These are phyloP conservation scores for Elaeis guineensis DNA, from an alignment of 176 grass and related monocot genomes.

Conservation along the genomic window DNA sequence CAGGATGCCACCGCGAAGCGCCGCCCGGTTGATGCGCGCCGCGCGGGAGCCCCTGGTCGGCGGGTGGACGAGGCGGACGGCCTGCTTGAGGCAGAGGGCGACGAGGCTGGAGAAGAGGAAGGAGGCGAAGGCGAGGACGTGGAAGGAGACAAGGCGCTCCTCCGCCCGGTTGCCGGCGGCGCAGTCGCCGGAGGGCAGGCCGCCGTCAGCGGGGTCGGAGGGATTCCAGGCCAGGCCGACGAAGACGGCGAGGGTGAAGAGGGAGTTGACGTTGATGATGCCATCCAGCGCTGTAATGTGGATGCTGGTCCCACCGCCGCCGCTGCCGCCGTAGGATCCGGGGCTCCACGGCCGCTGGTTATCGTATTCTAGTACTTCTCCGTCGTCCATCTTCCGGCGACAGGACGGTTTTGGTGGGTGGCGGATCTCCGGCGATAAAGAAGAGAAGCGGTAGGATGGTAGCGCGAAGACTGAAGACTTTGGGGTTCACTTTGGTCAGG, in stretches of 20 bases:
- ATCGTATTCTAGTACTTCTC: too few relatives aligned
- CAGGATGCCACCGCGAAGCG: constrained; percentile 64
- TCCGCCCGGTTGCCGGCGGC: constrained; percentile 42
- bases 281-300: constrained; percentile 81
- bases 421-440: too few relatives aligned
- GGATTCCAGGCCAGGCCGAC: constrained; percentile 70
- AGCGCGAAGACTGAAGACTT: too few relatives aligned
- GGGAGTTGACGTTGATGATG: constrained; percentile 91
- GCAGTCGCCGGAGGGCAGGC: constrained; percentile 25
- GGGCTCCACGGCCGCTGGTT: neutral
- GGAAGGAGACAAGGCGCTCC: constrained; percentile 69
- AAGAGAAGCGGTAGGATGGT: too few relatives aligned
- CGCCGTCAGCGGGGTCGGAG: constrained; percentile 29
- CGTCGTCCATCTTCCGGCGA: too few relatives aligned
- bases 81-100: constrained; percentile 95
- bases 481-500: too few relatives aligned
- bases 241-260: constrained; percentile 82
- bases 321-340: neutral
- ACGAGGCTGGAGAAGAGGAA: constrained; percentile 97
- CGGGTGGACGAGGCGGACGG: constrained; percentile 40
- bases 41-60: constrained; percentile 1
- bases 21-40: constrained; percentile 45
- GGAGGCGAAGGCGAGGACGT: constrained; percentile 80
- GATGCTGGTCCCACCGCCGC: constrained; percentile 55
- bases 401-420: too few relatives aligned